Conservation (phyloP, 1,284 basidiomycete species). For the Leccinum solheimii region DNA sequence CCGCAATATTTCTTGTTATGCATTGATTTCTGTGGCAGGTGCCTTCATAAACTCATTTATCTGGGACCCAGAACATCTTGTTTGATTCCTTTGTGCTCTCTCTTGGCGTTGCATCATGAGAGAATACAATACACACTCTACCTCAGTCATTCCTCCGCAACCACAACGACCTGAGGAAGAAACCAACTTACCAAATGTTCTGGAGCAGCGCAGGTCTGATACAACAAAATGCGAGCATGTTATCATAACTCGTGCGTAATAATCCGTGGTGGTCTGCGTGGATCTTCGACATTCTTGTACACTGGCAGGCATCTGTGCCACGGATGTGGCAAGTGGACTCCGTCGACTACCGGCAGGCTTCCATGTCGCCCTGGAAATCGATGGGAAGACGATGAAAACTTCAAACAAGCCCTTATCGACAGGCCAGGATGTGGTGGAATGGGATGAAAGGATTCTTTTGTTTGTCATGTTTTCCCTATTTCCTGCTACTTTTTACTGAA, state of each 20-base stretch:
- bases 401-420: not conserved
- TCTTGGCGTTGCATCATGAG: not conserved
- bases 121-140: not conserved
- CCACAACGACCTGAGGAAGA: not conserved
- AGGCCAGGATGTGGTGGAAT: not conserved
- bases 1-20: no score
- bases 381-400: not conserved
- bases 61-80: not conserved
- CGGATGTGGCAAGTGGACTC: not conserved
- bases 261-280: not conserved
- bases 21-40: not conserved
- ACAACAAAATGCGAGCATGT: not conserved
- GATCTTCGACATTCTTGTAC: not conserved
- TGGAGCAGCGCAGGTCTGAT: not conserved
- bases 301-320: not conserved
- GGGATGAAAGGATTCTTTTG: not conserved
- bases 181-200: not conserved
- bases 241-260: not conserved
- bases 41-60: not conserved
- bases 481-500: not conserved
- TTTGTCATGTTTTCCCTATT: not conserved
- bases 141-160: not conserved
- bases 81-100: not conserved
- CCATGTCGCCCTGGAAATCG: not conserved
- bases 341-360: not conserved